These are phyloP conservation scores for Alternaria arborescens DNA, from an alignment of 2,329 filamentous ascomycete species.

Conservation along the genomic window DNA sequence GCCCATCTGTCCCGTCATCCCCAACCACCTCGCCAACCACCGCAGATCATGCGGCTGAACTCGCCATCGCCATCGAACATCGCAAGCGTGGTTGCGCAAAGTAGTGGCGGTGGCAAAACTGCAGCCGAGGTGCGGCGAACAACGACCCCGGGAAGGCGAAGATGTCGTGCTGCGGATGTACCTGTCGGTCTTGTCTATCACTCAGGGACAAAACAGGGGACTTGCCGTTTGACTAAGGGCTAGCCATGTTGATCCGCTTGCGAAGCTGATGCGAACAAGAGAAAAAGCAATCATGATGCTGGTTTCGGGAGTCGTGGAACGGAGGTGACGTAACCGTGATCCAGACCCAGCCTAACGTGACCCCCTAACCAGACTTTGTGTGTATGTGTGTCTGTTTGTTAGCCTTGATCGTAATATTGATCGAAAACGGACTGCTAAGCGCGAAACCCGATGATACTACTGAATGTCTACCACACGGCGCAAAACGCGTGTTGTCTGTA, in stretches of 20 bases:
- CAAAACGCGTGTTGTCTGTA: conserved; percentile 72
- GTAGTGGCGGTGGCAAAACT: neutral
- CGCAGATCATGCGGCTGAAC: neutral
- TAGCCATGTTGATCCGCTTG: neutral
- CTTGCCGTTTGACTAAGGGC: neutral
- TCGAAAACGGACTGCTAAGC: neutral
- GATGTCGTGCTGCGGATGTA: neutral
- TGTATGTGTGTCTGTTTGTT: neutral
- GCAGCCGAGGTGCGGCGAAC: neutral
- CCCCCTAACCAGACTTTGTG: neutral
- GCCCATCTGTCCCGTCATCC: neutral
- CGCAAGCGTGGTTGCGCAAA: neutral
- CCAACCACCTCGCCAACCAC: neutral
- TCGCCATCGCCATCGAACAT: neutral
- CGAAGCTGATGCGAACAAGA: neutral
- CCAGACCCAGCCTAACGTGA: neutral
- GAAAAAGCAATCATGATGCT: neutral
- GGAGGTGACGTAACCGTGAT: neutral
- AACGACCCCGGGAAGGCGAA: neutral
- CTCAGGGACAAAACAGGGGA: neutral
- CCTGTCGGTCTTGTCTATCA: neutral
- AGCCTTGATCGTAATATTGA: neutral
- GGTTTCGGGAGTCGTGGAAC: neutral
- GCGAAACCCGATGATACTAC: neutral
- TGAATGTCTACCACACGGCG: conserved; percentile 6